Conservation (phyloP, 208 protist species). For the Trypanosoma boissoni region DNA sequence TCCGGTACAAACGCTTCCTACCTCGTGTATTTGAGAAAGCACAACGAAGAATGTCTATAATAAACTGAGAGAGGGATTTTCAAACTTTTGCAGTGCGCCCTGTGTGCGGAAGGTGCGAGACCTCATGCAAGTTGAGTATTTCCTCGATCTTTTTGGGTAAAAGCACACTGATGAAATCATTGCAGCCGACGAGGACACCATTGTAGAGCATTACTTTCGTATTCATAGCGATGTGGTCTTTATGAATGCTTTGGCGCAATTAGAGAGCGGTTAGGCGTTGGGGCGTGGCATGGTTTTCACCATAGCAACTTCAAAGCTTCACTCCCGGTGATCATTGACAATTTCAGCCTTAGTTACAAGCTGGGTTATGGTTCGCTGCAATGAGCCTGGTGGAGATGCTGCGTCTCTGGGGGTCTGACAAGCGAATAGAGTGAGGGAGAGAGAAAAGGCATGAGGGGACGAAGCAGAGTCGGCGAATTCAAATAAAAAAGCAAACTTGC, state of each 20-base stretch:
- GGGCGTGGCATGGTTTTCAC: constrained; percentile 52
- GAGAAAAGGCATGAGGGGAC: not conserved
- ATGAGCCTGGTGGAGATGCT: constrained; percentile 19
- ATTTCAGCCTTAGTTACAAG: constrained; percentile 38
- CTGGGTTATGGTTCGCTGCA: constrained; percentile 43
- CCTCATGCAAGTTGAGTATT: constrained; percentile 43
- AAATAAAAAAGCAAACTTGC: not conserved
- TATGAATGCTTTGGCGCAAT: constrained; percentile 53
- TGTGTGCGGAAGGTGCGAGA: constrained; percentile 49
- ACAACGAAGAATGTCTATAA: constrained; percentile 53
- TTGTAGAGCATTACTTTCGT: constrained; percentile 35
- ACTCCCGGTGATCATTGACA: constrained; percentile 49
- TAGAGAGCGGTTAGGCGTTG: constrained; percentile 48
- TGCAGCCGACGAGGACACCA: constrained; percentile 32
- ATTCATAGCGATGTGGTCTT: constrained; percentile 50
- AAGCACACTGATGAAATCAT: constrained; percentile 58
- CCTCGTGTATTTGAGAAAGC: constrained; percentile 34
- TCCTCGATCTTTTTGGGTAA: constrained; percentile 57
- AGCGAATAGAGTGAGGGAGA: not conserved
- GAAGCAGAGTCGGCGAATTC: not conserved
- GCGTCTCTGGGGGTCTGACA: too few species aligned
- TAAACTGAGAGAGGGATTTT: constrained; percentile 34
- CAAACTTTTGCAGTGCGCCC: constrained; percentile 31
- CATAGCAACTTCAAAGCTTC: constrained; percentile 51
- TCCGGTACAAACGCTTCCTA: constrained; percentile 29